A percentile compares a stretch with the other conserved stretches of the same genome.
Evolutionary conservation across 805 yeast genomes (phyloP).

Genomic region (Kodamaea restingae): DNA sequence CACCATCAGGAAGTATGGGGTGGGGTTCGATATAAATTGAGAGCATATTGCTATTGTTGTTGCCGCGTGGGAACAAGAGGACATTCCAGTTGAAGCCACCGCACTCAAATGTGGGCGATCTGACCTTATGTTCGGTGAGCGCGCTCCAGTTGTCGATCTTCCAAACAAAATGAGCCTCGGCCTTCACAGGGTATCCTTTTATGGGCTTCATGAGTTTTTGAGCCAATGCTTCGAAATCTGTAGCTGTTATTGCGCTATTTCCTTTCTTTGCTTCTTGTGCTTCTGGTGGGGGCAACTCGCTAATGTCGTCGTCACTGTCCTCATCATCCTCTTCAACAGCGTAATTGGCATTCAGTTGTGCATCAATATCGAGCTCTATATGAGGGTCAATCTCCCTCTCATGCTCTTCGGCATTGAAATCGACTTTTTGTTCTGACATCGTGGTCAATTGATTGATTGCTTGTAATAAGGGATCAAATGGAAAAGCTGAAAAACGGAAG

Average conservation of each 20-base stretch:
- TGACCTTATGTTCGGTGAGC: slow-evolving; percentile 42
- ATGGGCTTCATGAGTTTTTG: slow-evolving; percentile 33
- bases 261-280: background rate
- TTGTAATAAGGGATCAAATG: background rate
- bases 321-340: slow-evolving; percentile 19
- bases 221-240: slow-evolving; percentile 27
- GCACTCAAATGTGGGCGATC: slow-evolving; percentile 44
- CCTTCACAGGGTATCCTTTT: slow-evolving; percentile 38
- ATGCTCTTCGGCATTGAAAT: slow-evolving; percentile 12
- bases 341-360: background rate
- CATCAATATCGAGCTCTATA: no score
- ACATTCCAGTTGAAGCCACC: slow-evolving; percentile 69
- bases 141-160: slow-evolving; percentile 46
- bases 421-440: slow-evolving; percentile 4
- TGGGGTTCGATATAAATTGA: slow-evolving; percentile 82
- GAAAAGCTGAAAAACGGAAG: background rate
- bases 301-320: slow-evolving; percentile 15
- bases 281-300: slow-evolving; percentile 6
- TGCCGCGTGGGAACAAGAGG: slow-evolving; percentile 75
- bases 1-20: slow-evolving; percentile 30
- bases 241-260: slow-evolving; percentile 18
- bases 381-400: slow-evolving; percentile 11
- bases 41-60: slow-evolving; percentile 43
- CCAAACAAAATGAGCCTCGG: slow-evolving; percentile 43
- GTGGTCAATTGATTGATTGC: slow-evolving; percentile 1